Evolutionary conservation across 495 filamentous ascomycete genomes (phyloP).

Genomic region (Symbiotaphrina buchneri): DNA sequence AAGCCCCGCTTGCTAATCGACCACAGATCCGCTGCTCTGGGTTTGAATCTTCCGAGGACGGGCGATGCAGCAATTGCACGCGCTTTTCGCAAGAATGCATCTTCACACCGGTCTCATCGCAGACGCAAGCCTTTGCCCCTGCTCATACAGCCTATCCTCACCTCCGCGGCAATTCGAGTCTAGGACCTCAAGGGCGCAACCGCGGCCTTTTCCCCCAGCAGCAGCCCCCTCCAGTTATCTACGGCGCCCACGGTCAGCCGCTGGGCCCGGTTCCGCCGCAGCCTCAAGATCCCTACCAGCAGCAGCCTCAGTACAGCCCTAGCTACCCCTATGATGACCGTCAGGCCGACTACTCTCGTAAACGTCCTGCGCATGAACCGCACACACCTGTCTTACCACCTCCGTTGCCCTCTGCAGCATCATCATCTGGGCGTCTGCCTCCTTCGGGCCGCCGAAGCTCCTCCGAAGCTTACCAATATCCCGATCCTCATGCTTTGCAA

Average conservation of each 20-base stretch:
- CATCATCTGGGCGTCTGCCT: conserved; percentile 15
- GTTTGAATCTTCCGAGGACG: conserved; percentile 55
- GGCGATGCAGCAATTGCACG: conserved; percentile 57
- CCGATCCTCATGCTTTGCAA: conserved; percentile 4
- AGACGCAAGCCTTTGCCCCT: conserved; percentile 66
- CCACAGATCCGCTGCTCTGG: conserved; percentile 77
- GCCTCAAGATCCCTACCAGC: conserved; percentile 23
- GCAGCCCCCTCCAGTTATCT: conserved; percentile 25
- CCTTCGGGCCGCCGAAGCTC: conserved; percentile 21
- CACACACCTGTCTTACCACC: conserved; percentile 18
- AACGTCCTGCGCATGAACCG: conserved; percentile 13
- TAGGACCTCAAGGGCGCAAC: conserved; percentile 14
- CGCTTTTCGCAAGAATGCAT: conserved; percentile 71
- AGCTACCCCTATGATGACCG: conserved; percentile 4
- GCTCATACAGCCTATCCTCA: conserved; percentile 50
- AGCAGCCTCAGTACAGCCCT: conserved; percentile 25
- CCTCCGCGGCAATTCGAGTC: conserved; percentile 22
- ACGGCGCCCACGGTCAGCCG: conserved; percentile 59
- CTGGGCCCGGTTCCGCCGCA: conserved; percentile 27
- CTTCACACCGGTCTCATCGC: conserved; percentile 66
- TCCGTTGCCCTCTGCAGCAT: conserved; percentile 15
- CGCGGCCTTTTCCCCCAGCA: conserved; percentile 14
- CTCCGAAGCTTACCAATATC: conserved; percentile 25
- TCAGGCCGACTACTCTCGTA: conserved; percentile 4
- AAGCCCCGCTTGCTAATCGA: background rate